Conservation (phyloP, 345 rosid genomes). For the Xanthoceras sorbifolium region DNA sequence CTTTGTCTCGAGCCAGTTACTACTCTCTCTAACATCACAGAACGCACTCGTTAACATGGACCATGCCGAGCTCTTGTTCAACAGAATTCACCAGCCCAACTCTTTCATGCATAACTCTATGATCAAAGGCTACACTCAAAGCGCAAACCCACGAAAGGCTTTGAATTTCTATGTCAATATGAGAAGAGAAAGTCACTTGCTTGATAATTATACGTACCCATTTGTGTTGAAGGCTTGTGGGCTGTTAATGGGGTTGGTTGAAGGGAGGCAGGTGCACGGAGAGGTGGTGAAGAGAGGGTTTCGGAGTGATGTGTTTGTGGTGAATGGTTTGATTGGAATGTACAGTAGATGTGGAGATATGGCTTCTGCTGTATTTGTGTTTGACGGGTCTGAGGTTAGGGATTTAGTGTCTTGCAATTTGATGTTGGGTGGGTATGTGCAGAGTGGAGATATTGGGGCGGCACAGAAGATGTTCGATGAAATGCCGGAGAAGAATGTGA, state of each 20-base stretch:
- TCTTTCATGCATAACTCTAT: constrained; percentile 36
- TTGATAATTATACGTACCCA: constrained; percentile 41
- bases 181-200: constrained; percentile 30
- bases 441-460: constrained; percentile 28
- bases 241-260: constrained; percentile 26
- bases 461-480: constrained; percentile 44
- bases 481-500: constrained; percentile 44
- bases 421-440: constrained; percentile 37
- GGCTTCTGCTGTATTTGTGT: constrained; percentile 31
- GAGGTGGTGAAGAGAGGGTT: constrained; percentile 41
- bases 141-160: constrained; percentile 28
- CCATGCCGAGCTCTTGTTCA: constrained; percentile 32
- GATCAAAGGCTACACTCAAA: constrained; percentile 30
- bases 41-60: constrained; percentile 24
- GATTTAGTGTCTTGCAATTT: constrained; percentile 48
- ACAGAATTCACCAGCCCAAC: constrained; percentile 27
- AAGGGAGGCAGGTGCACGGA: constrained; percentile 37
- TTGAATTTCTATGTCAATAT: constrained; percentile 33
- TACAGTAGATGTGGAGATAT: constrained; percentile 40
- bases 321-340: constrained; percentile 42
- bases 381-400: constrained; percentile 39
- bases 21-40: constrained; percentile 27
- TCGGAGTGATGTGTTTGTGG: constrained; percentile 33
- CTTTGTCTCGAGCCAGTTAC: constrained; percentile 28
- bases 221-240: constrained; percentile 44